Percentiles rank a stretch among this genome's conserved stretches.
Evolutionary conservation across 2,329 filamentous ascomycete genomes (phyloP).

Genomic region (Paecilomyces niveus): DNA sequence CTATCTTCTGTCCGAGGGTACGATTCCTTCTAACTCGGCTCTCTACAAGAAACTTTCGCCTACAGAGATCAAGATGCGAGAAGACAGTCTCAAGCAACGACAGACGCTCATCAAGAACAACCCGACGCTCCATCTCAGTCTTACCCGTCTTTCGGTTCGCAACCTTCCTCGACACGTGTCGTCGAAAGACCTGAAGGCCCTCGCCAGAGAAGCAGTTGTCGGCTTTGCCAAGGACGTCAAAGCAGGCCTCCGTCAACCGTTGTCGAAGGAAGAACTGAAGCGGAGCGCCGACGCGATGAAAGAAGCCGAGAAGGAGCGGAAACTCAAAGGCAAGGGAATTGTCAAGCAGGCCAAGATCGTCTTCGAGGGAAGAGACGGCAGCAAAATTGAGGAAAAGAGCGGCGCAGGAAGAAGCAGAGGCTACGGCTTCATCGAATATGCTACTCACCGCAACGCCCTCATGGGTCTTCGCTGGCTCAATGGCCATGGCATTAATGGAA

Average conservation of each 20-base stretch:
- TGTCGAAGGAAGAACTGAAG: slow-evolving; percentile 83
- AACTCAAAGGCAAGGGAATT: slow-evolving; percentile 74
- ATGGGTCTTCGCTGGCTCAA: slow-evolving; percentile 96
- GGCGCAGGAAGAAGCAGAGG: slow-evolving; percentile 80
- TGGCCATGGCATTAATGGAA: slow-evolving; percentile 54
- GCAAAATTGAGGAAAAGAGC: slow-evolving; percentile 69
- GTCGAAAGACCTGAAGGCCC: slow-evolving; percentile 81
- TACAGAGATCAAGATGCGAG: slow-evolving; percentile 78
- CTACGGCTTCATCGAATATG: slow-evolving; percentile 97
- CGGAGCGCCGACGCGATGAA: slow-evolving; percentile 74
- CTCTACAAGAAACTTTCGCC: slow-evolving; percentile 70
- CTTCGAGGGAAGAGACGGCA: slow-evolving; percentile 79
- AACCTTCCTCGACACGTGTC: slow-evolving; percentile 80
- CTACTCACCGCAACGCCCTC: slow-evolving; percentile 83
- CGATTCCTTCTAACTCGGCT: slow-evolving; percentile 67
- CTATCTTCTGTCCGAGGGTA: slow-evolving; percentile 81
- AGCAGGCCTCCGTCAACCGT: slow-evolving; percentile 61
- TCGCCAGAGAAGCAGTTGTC: slow-evolving; percentile 87
- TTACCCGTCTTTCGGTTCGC: slow-evolving; percentile 83
- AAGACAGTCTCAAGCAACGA: slow-evolving; percentile 78
- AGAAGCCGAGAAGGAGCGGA: slow-evolving; percentile 72
- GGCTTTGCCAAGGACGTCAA: slow-evolving; percentile 90
- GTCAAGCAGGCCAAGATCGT: slow-evolving; percentile 92
- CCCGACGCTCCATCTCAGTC: slow-evolving; percentile 76
- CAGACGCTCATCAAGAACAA: slow-evolving; percentile 88